These are phyloP conservation scores for Elaeis guineensis DNA, from an alignment of 176 grass and related monocot genomes.

Conservation along the genomic window DNA sequence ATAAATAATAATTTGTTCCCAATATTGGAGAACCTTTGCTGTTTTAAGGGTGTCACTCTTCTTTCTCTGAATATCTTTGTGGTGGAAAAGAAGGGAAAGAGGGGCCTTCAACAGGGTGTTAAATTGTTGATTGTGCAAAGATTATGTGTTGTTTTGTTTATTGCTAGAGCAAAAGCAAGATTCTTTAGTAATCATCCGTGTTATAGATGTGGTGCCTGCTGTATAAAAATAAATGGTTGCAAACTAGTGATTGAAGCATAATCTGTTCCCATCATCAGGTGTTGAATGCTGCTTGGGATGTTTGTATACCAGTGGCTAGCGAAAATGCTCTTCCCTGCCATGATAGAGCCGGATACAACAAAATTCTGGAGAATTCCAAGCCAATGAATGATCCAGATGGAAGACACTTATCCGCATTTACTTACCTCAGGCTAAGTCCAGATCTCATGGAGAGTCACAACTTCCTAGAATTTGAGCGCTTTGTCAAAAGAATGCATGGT, in stretches of 20 bases:
- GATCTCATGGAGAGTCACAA: constrained; percentile 51
- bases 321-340: constrained; percentile 88
- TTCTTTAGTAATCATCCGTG: too few relatives aligned
- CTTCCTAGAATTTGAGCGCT: constrained; percentile 66
- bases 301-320: constrained; percentile 57
- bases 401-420: constrained; percentile 62
- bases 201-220: too few relatives aligned
- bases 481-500: constrained; percentile 94
- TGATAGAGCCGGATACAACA: constrained; percentile 80
- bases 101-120: too few relatives aligned
- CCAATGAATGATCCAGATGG: constrained; percentile 72
- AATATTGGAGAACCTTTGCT: too few relatives aligned
- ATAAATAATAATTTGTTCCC: too few relatives aligned
- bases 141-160: too few relatives aligned
- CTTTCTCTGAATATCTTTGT: too few relatives aligned
- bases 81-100: too few relatives aligned
- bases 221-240: neutral
- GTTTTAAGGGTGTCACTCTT: too few relatives aligned
- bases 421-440: constrained; percentile 64
- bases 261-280: constrained; percentile 36
- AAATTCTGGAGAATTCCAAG: constrained; percentile 72
- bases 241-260: constrained; percentile 1
- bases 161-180: too few relatives aligned
- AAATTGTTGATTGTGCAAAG: too few relatives aligned
- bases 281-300: constrained; percentile 81